These are phyloP conservation scores for Papiliotrema terrestris DNA, from an alignment of 1,284 basidiomycete genomes.

Conservation along the genomic window DNA sequence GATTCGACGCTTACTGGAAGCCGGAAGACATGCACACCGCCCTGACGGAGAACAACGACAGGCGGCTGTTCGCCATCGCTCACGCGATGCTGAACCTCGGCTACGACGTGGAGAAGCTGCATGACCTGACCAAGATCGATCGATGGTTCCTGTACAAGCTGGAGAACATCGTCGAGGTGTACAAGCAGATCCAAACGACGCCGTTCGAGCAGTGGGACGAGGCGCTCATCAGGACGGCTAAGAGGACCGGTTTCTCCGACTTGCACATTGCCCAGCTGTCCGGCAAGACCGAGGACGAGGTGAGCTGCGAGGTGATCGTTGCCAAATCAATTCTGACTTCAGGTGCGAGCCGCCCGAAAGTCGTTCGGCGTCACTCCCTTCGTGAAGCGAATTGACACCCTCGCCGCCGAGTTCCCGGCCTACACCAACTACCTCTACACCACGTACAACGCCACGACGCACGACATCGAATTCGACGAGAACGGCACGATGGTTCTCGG, in stretches of 20 bases:
- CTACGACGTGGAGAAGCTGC: constrained; percentile 85
- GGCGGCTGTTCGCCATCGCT: constrained; percentile 95
- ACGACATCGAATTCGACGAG: constrained; percentile 95
- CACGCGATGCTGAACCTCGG: constrained; percentile 84
- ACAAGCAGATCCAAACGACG: constrained; percentile 65
- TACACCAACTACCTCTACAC: constrained; percentile 99
- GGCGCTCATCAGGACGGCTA: constrained; percentile 75
- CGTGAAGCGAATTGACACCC: constrained; percentile 98
- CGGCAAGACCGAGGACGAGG: constrained; percentile 62
- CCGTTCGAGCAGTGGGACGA: constrained; percentile 61
- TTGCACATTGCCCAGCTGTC: constrained; percentile 80
- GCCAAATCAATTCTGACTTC: neutral
- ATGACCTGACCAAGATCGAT: constrained; percentile 96
- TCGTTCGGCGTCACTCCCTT: constrained; percentile 85
- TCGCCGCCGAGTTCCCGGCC: constrained; percentile 97
- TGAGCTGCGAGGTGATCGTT: neutral
- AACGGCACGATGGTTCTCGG: constrained; percentile 99
- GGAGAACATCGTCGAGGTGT: constrained; percentile 74
- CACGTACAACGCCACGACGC: constrained; percentile 94
- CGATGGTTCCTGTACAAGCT: constrained; percentile 99
- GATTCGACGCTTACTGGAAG: constrained; percentile 60
- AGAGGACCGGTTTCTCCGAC: constrained; percentile 93
- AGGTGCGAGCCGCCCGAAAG: constrained; percentile 81
- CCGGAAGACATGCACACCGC: constrained; percentile 80
- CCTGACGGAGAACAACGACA: constrained; percentile 61